phyloP scores from a whole-genome alignment of 2,329 filamentous ascomycete species.

The Pochonia chlamydosporia region DNA sequence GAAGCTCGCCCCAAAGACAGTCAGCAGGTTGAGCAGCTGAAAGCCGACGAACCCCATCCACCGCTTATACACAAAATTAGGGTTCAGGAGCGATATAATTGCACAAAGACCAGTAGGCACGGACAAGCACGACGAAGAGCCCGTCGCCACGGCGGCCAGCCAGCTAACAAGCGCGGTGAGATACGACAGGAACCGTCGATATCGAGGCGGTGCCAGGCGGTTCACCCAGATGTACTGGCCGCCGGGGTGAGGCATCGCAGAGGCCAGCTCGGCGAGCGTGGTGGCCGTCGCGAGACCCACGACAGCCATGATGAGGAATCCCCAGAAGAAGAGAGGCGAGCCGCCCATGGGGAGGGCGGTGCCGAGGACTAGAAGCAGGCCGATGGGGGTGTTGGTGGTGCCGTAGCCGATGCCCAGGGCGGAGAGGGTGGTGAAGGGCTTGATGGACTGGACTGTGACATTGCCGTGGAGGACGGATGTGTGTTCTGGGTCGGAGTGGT shows the following conservation, averaged over 20 bases:
- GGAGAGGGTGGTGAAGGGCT: slow-evolving; percentile 21
- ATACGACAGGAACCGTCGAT: slow-evolving; percentile 16
- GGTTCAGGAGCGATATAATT: slow-evolving; percentile 16
- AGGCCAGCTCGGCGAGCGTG: slow-evolving; percentile 21
- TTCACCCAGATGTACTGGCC: slow-evolving; percentile 23
- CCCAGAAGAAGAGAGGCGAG: slow-evolving; percentile 20
- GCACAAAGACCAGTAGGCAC: slow-evolving; percentile 15
- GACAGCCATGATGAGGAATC: slow-evolving; percentile 17
- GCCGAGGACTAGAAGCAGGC: slow-evolving; percentile 16
- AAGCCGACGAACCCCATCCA: slow-evolving; percentile 23
- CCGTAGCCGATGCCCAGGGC: slow-evolving; percentile 21
- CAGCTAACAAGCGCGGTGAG: slow-evolving; percentile 19
- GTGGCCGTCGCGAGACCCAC: slow-evolving; percentile 19
- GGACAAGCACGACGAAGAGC: slow-evolving; percentile 18
- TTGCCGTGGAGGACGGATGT: slow-evolving; percentile 13
- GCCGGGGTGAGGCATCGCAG: slow-evolving; percentile 22
- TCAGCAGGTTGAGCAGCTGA: slow-evolving; percentile 19
- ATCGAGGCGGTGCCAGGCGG: slow-evolving; percentile 13
- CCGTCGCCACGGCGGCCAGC: slow-evolving; percentile 19
- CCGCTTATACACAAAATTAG: slow-evolving; percentile 17
- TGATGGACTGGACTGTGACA: slow-evolving; percentile 22
- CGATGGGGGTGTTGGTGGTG: slow-evolving; percentile 19
- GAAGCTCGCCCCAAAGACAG: slow-evolving; percentile 14
- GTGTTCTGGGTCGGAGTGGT: too few species aligned
- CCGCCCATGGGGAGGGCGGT: slow-evolving; percentile 17